Conservation (phyloP, 768 basidiomycete genomes). For the Agrocybe pediades region DNA sequence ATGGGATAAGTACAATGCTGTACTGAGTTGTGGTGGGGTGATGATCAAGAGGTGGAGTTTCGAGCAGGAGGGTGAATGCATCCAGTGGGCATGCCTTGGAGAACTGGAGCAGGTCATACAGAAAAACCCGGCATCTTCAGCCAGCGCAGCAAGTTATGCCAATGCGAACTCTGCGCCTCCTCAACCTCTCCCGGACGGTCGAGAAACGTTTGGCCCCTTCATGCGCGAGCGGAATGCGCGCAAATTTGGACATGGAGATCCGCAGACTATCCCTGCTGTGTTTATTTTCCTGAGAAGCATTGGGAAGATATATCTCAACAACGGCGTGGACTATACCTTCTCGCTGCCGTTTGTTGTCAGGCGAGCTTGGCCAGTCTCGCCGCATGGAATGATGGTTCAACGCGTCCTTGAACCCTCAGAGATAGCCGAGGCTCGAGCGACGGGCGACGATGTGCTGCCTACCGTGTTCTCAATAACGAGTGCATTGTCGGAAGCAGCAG, state of each 20-base stretch:
- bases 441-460: slow-evolving; percentile 70
- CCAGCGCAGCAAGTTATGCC: slow-evolving; percentile 30
- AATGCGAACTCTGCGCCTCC: slow-evolving; percentile 27
- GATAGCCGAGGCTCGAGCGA: slow-evolving; percentile 61
- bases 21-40: slow-evolving; percentile 67
- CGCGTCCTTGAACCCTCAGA: slow-evolving; percentile 70
- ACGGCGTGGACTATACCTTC: slow-evolving; percentile 76
- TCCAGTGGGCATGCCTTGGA: slow-evolving; percentile 83
- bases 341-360: slow-evolving; percentile 80
- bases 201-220: slow-evolving; percentile 60
- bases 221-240: slow-evolving; percentile 41
- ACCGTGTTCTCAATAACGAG: slow-evolving; percentile 80
- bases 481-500: slow-evolving; percentile 73
- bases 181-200: slow-evolving; percentile 14
- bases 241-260: slow-evolving; percentile 31
- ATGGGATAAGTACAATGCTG: slow-evolving; percentile 68
- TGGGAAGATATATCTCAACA: slow-evolving; percentile 68
- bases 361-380: slow-evolving; percentile 75
- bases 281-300: slow-evolving; percentile 81
- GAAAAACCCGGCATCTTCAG: slow-evolving; percentile 25
- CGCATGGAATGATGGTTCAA: slow-evolving; percentile 81
- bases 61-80: slow-evolving; percentile 64
- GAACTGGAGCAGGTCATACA: slow-evolving; percentile 56
- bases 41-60: slow-evolving; percentile 78
- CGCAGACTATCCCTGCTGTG: slow-evolving; percentile 53